phyloP scores from a whole-genome alignment of 2,329 filamentous ascomycete genomes.

The Colletotrichum echinochloae region DNA sequence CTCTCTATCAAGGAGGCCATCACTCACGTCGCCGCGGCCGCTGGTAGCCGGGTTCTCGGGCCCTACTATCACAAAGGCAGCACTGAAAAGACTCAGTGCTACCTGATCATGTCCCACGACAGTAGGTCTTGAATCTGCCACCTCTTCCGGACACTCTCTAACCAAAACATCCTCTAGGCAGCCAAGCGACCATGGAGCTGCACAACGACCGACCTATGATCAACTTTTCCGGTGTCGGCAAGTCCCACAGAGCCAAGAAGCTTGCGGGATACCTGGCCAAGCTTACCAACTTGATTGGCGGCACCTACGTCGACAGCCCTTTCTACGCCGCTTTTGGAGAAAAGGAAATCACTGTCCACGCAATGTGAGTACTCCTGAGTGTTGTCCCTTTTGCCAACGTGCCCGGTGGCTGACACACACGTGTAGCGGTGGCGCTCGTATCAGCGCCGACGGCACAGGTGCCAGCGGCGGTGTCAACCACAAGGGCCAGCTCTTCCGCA shows the following conservation, averaged over 20 bases:
- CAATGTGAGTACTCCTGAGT: constrained; percentile 57
- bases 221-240: constrained; percentile 69
- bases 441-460: constrained; percentile 69
- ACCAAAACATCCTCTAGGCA: constrained; percentile 46
- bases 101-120: constrained; percentile 76
- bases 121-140: constrained; percentile 47
- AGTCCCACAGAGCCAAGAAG: constrained; percentile 64
- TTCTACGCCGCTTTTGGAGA: constrained; percentile 66
- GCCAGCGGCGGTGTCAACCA: constrained; percentile 70
- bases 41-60: constrained; percentile 66
- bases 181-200: constrained; percentile 70
- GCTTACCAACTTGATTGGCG: constrained; percentile 69
- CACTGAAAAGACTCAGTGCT: constrained; percentile 70
- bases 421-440: constrained; percentile 66
- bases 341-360: constrained; percentile 74
- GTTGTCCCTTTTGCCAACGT: too few relatives aligned
- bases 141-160: accelerated
- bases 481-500: constrained; percentile 69
- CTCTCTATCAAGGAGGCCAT: constrained; percentile 55
- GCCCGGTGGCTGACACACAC: background rate
- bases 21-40: constrained; percentile 59
- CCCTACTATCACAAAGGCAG: constrained; percentile 68
- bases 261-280: constrained; percentile 65
- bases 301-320: constrained; percentile 69
- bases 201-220: constrained; percentile 70